Conservation (phyloP, 352 stramenopile species). For the Peronospora belbahrii region DNA sequence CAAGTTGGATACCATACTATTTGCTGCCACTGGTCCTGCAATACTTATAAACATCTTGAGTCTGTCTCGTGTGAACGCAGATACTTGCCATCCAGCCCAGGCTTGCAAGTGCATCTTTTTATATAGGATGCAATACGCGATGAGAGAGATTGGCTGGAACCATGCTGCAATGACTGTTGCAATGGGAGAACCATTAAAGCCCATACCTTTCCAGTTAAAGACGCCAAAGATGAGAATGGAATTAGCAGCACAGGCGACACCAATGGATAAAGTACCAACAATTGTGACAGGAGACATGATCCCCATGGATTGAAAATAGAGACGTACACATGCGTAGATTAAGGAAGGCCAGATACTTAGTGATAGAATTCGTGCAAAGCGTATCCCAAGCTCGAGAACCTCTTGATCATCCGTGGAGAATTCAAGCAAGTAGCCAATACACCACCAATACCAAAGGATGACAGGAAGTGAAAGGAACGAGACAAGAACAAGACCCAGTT, state of each 20-base stretch:
- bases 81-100: constrained; percentile 61
- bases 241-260: constrained; percentile 52
- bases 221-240: constrained; percentile 54
- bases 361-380: constrained; percentile 70
- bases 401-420: constrained; percentile 55
- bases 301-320: constrained; percentile 82
- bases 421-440: constrained; percentile 45
- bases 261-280: constrained; percentile 59
- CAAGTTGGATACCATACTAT: constrained; percentile 65
- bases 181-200: constrained; percentile 71
- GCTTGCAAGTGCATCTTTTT: constrained; percentile 64
- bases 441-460: constrained; percentile 65
- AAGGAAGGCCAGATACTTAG: constrained; percentile 75
- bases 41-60: constrained; percentile 62
- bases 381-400: constrained; percentile 54
- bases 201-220: constrained; percentile 48
- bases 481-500: constrained; percentile 53
- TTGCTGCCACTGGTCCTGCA: constrained; percentile 48
- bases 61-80: constrained; percentile 49
- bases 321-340: constrained; percentile 62
- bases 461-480: constrained; percentile 40
- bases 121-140: constrained; percentile 69
- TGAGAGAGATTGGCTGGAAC: constrained; percentile 72
- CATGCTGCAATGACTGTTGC: constrained; percentile 69
- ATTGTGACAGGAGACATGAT: constrained; percentile 70